phyloP scores from a whole-genome alignment of 495 filamentous ascomycete genomes.

The Penicillium longicatenatum region DNA sequence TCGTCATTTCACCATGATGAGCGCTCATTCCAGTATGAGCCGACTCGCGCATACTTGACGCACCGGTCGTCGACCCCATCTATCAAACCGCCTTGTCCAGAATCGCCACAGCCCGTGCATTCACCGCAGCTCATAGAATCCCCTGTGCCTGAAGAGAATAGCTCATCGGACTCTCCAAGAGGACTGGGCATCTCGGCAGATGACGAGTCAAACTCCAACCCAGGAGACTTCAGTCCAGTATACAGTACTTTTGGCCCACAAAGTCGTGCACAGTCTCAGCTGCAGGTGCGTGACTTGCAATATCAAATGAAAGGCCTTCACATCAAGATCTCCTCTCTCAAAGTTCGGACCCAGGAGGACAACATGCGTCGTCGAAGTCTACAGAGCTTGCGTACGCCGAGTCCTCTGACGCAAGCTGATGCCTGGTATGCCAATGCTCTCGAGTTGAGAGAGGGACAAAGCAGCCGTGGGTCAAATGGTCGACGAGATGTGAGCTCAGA shows the following conservation, averaged over 20 bases:
- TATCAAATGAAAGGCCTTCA: slow-evolving; percentile 94
- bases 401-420: slow-evolving; percentile 79
- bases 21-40: slow-evolving; percentile 44
- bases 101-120: slow-evolving; percentile 10
- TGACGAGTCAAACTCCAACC: slow-evolving; percentile 27
- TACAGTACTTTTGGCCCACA: slow-evolving; percentile 41
- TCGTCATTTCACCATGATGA: slow-evolving; percentile 39
- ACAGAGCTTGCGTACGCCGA: slow-evolving; percentile 80
- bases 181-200: slow-evolving; percentile 35
- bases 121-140: slow-evolving; percentile 12
- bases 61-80: slow-evolving; percentile 42
- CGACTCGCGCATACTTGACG: slow-evolving; percentile 41
- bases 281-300: slow-evolving; percentile 79
- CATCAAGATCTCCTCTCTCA: slow-evolving; percentile 83
- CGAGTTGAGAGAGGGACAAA: slow-evolving; percentile 36
- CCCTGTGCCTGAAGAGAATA: slow-evolving; percentile 17
- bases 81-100: slow-evolving; percentile 15
- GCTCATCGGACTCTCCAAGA: slow-evolving; percentile 28
- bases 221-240: slow-evolving; percentile 39
- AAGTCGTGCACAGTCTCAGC: slow-evolving; percentile 51
- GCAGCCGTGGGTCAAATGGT: slow-evolving; percentile 27
- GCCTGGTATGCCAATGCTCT: slow-evolving; percentile 67
- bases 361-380: slow-evolving; percentile 79
- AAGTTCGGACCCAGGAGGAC: slow-evolving; percentile 81
- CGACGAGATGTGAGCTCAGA: slow-evolving; percentile 23